Conservation (phyloP, 108 stramenopile genomes). For the Cylindrotheca fusiformis region DNA sequence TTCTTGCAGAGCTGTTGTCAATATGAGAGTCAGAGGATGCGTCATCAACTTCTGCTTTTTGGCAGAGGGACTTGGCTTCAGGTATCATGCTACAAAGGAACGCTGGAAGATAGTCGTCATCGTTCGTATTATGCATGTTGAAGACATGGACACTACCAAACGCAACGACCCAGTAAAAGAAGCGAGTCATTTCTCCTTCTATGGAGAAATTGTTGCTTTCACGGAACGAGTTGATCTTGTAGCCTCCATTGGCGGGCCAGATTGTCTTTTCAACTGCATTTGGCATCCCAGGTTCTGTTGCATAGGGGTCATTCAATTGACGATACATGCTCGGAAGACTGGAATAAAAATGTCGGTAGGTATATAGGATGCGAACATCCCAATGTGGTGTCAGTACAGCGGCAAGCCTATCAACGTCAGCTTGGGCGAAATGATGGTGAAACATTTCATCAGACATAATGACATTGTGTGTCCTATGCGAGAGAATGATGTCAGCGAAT, state of each 20-base stretch:
- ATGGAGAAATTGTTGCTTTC: neutral
- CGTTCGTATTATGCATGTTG: neutral
- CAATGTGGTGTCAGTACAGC: constrained; percentile 9
- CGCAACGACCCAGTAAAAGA: neutral
- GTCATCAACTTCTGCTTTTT: neutral
- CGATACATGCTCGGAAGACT: constrained; percentile 24
- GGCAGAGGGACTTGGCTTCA: neutral
- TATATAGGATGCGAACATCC: constrained; percentile 23
- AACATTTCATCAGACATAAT: constrained; percentile 1
- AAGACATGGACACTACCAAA: neutral
- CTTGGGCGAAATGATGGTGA: neutral
- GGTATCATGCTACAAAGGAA: neutral
- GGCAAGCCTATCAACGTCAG: neutral
- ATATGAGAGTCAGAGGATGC: neutral
- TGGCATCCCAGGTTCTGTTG: neutral
- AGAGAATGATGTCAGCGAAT: neutral
- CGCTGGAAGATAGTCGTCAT: neutral
- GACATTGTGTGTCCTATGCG: neutral
- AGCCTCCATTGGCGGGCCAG: neutral
- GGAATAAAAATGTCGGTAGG: constrained; percentile 26
- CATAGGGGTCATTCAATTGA: constrained; percentile 6
- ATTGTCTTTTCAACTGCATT: neutral
- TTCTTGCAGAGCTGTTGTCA: neutral
- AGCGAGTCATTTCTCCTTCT: neutral
- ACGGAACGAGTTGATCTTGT: neutral